Evolutionary conservation across 495 filamentous ascomycete genomes (phyloP), one percentile per base, ranked within the genome.

Genomic region (Penicillium bovifimosum): DNA sequence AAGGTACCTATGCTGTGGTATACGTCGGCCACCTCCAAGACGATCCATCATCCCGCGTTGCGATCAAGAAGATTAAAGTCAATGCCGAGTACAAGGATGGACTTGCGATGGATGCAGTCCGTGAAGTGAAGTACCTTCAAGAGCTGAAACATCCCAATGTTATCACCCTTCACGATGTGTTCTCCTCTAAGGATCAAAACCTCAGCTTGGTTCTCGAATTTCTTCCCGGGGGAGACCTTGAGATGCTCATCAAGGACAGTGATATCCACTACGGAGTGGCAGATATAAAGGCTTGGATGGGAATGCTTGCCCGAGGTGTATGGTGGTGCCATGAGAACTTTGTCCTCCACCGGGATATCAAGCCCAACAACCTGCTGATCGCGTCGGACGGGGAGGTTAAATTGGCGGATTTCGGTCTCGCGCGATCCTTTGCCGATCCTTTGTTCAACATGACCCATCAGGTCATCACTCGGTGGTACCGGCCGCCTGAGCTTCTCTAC

Each of bases 51-150:
- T 73, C 78, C 9, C 76, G 81, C 20, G 87, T 99, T 40, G 95
- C 95, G 50, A 96, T 99, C 67, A 99, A 99, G 65, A 97, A 96
- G 74, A 96, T 99, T 75, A 97, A 96, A 68, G 79, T 95, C 59
- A 89, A 91, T 62, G 81, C 85, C 11, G 90, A 96, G 62, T 83
- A 78, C 60, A 78, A 77, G 60, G 91, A 96, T 64, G 95, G 95
- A 49, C 81, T 99, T 58, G 82, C 88, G 11, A 88, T 91, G 75
- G 95, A 99, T 69, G 88, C 92, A 13, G 85, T 97, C 56, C 90
- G 95, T 53, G 95, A 99, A 74, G 83, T 97, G 62, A 95, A 93
- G 63, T 86, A 88, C 68, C 79, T 98, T 8, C 91, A 95, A 64
- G 95, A 98, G 69, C 80, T 98, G n/a, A 86, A 82, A 9, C 93